Percentiles rank a stretch among this genome's conserved stretches.
Evolutionary conservation across 352 stramenopile species (phyloP).

Genomic region (Pythium utonaiense): DNA sequence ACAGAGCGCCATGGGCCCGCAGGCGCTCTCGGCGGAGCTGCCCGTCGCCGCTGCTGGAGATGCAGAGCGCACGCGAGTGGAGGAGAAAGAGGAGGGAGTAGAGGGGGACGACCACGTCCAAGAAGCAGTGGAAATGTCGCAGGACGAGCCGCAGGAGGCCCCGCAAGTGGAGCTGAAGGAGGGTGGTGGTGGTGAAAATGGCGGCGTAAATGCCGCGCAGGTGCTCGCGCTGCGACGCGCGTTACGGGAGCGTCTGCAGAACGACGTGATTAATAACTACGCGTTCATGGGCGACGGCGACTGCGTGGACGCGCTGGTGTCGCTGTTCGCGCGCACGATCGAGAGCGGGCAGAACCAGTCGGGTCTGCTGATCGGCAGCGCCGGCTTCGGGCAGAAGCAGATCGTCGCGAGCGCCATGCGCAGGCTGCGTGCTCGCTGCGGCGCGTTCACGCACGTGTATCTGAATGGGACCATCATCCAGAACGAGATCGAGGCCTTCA

Average conservation of each 20-base stretch:
- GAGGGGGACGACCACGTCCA: not conserved
- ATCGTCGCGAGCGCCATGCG: conserved; percentile 54
- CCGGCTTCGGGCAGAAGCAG: conserved; percentile 40
- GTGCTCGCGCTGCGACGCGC: conserved; percentile 34
- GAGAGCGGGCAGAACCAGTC: conserved; percentile 75
- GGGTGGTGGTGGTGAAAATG: not conserved
- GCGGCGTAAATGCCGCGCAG: conserved; percentile 20
- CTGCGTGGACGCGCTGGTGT: conserved; percentile 40
- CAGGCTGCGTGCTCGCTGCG: conserved; percentile 33
- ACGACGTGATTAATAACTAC: conserved; percentile 19
- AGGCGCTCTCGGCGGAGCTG: not conserved
- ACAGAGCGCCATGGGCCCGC: not conserved
- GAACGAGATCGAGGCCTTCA: conserved; percentile 84
- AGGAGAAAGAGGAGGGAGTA: not conserved
- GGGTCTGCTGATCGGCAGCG: conserved; percentile 61
- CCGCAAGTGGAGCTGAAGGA: too few relatives aligned
- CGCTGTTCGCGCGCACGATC: conserved; percentile 68
- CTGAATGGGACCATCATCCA: conserved; percentile 74
- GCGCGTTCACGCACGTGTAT: conserved; percentile 62
- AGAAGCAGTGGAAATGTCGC: not conserved
- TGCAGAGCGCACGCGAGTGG: not conserved
- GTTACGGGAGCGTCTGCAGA: conserved; percentile 38
- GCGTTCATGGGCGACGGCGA: conserved; percentile 14
- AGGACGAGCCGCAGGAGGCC: not conserved
- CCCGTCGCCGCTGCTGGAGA: not conserved